Conservation (phyloP, 768 basidiomycete species). For the Strobilomyces confusus region DNA sequence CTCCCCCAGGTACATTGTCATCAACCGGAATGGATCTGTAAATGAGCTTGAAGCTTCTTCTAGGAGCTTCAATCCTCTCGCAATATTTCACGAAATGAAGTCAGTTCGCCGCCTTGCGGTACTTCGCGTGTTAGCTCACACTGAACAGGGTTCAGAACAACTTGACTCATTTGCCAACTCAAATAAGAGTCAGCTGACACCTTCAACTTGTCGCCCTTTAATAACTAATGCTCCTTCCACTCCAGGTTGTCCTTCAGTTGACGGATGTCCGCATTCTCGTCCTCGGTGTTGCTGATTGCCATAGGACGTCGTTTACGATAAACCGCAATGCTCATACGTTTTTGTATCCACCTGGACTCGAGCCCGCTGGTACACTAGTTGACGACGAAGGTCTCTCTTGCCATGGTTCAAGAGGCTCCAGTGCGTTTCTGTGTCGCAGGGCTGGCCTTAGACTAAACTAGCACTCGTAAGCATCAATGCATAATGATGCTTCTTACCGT, state of each 20-base stretch:
- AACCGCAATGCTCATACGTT: slow-evolving; percentile 69
- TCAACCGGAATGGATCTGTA: slow-evolving; percentile 73
- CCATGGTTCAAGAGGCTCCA: neutral
- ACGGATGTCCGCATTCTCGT: slow-evolving; percentile 70
- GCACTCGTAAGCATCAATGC: neutral
- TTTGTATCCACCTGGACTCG: slow-evolving; percentile 66
- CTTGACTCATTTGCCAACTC: slow-evolving; percentile 62
- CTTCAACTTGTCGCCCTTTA: slow-evolving; percentile 1
- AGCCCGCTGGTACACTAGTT: slow-evolving; percentile 20
- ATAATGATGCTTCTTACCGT: slow-evolving; percentile 30
- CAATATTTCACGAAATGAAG: slow-evolving; percentile 77
- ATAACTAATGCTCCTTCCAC: slow-evolving; percentile 4
- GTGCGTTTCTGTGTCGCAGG: slow-evolving; percentile 1
- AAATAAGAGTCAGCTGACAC: slow-evolving; percentile 50
- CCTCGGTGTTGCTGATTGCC: slow-evolving; percentile 60
- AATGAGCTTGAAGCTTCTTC: slow-evolving; percentile 69
- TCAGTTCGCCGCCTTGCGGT: slow-evolving; percentile 28
- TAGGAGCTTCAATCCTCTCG: slow-evolving; percentile 61
- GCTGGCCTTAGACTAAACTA: neutral
- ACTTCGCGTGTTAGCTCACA: neutral
- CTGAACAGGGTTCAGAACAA: slow-evolving; percentile 62
- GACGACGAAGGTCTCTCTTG: slow-evolving; percentile 1
- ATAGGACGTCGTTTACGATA: slow-evolving; percentile 50
- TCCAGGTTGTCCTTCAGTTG: slow-evolving; percentile 64
- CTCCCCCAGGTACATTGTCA: slow-evolving; percentile 56